Evolutionary conservation across 345 rosid genomes (phyloP), one percentile per base, ranked within the genome.

Genomic region (Ricinus communis): DNA sequence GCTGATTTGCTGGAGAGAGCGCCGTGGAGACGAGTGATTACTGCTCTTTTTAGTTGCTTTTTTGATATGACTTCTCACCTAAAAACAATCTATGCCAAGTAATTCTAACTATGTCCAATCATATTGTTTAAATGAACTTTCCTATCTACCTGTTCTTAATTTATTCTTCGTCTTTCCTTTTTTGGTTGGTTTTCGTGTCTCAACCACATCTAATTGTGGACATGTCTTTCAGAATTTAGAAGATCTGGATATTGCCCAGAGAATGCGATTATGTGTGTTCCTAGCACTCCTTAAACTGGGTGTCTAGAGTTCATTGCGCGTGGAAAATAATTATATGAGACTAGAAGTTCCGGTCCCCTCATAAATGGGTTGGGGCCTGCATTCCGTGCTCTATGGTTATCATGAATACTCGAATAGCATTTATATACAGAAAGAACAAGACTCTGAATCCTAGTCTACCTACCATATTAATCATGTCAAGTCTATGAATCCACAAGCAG

Each of bases 1-100:
- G 83, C 71, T 82, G 71, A 38, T 77, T 73, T 82, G 76, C 76
- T 77, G 87, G 87, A 72, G 71, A 71, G 79, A 77, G 36, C 57
- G 43, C 43, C 61, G 49, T 2, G 24, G 65, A 63, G 73, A 70
- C 31, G 30, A 58, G 66, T 58, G 72, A 68, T 38, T 9, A 38
- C 9, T 38, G 9, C 9, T 38, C 9, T 40, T 14, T 22, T 14
- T 10, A 11, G 18, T 55, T 40, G 16, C 14, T 52, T 40, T 52
- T 9, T 38, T 38, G 4, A 38, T 43, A 43, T 43, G 47, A 4
- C 47, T 4, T 43, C 8, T 43, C 47, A 43, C 47, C 47, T 43
- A 12, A 9, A 43, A 43, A 2, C 38, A 2, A 6, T 6, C 38
- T 33, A 33, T 43, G 47, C 47, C 47, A 43, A 43, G 47, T 43